Evolutionary conservation across 176 grass and related monocot species (phyloP), one percentile per base, ranked within the genome.

Genomic region (Bromus sterilis): DNA sequence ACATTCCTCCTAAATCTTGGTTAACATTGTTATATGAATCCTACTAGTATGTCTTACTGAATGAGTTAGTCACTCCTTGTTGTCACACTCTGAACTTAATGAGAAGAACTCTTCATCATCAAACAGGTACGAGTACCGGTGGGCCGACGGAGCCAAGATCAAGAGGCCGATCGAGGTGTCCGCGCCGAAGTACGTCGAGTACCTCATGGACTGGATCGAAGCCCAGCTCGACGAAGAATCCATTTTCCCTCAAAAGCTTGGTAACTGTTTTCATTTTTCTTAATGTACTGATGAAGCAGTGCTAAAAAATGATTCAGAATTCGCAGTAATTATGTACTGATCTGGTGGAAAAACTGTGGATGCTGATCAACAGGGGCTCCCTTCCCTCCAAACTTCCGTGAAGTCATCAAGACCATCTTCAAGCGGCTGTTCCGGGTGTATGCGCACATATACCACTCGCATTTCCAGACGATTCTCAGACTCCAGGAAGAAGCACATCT

Each of bases 371-470:
- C 46, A 99, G 96, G 96, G 39, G 29, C 89, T 59, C 91, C 93
- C 49, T 99, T 99, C 84, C 96, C 96, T 91, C 74, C 80, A 21
- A 95, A 93, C 77, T 99, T 95, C 71, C 58, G 36, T 0, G 91
- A 88, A 12, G 89, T 99, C 4, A 91, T 99, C 44, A 91, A 77
- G 82, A 93, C 93, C 3, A 99, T 99, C 86, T 99, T 93, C 71
- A 99, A 99, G 84, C 90, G 96, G n/a, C 86, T 99, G 16, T 95
- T 99, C 86, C 72, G 96, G 78, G 93, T 99, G 7, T 95, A 99
- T 43, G 93, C 89, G 0, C 96, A 93, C 76, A 95, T 98, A 7
- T 98, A 98, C 71, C 96, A 95, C 80, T 93, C 93, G 0, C 96
- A 98, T 37, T 95, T 98, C 34, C 92, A 95, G 70, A 86, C 82